Conservation (phyloP, 202 grass and related monocot species). For the Setaria italica region DNA sequence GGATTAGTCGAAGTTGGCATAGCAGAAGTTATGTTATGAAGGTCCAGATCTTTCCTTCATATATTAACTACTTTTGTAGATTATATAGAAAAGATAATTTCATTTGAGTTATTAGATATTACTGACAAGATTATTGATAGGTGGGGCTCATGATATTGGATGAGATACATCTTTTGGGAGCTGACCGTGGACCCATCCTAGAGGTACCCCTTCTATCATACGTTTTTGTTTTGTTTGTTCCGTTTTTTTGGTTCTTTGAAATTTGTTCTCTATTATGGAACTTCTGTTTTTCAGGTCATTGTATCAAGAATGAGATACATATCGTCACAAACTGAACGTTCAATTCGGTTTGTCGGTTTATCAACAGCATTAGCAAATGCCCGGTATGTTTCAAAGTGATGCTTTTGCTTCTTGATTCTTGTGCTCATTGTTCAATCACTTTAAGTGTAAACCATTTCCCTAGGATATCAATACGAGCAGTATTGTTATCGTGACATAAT, state of each 20-base stretch:
- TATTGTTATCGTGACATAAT: background rate
- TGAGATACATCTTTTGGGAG: constrained; percentile 98
- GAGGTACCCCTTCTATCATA: constrained; percentile 63
- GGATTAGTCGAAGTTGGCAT: constrained; percentile 96
- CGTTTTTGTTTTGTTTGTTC: constrained; percentile 28
- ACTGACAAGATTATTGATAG: constrained; percentile 50
- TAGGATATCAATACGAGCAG: constrained; percentile 18
- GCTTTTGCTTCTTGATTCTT: constrained; percentile 27
- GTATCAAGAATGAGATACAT: constrained; percentile 99
- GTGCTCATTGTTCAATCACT: background rate
- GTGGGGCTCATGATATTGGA: constrained; percentile 99
- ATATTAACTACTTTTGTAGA: constrained; percentile 25
- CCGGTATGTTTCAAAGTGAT: constrained; percentile 49
- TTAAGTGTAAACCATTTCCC: constrained; percentile 4
- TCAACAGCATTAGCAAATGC: constrained; percentile 99
- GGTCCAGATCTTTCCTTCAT: constrained; percentile 28
- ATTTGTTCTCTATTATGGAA: constrained; percentile 11
- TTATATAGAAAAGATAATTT: constrained; percentile 22
- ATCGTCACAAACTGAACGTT: constrained; percentile 90
- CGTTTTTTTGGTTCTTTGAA: constrained; percentile 3
- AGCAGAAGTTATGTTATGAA: constrained; percentile 99
- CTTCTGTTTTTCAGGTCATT: constrained; percentile 81
- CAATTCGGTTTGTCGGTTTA: constrained; percentile 93
- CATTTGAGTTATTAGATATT: constrained; percentile 26
- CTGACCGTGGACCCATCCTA: constrained; percentile 96